A percentile compares a stretch with the other conserved stretches of the same genome.
Evolutionary conservation across 129 eudicot species (phyloP).

Genomic region (Artemisia annua): DNA sequence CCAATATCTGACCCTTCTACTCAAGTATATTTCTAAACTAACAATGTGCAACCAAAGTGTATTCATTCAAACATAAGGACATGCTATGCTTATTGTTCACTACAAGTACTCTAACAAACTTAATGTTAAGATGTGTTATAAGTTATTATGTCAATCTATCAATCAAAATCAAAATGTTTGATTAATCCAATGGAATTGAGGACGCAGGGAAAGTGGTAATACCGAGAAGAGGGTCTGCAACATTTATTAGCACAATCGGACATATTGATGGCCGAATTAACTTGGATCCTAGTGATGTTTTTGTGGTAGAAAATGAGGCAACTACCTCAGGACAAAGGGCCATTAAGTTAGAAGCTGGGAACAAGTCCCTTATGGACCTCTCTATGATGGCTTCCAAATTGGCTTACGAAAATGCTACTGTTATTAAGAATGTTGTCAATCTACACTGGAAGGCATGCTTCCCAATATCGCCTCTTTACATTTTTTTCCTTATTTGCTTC

Average conservation of each 20-base stretch:
- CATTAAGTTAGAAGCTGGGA: slow-evolving; percentile 34
- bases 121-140: not conserved
- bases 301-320: slow-evolving; percentile 13
- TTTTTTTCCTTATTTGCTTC: not conserved
- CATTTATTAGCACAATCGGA: slow-evolving; percentile 83
- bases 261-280: slow-evolving; percentile 77
- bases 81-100: too few species aligned
- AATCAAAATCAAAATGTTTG: not conserved
- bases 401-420: slow-evolving; percentile 78
- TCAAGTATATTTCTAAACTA: too few species aligned
- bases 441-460: slow-evolving; percentile 73
- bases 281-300: slow-evolving; percentile 33
- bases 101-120: not conserved
- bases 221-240: slow-evolving; percentile 71
- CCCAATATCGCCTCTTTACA: not conserved
- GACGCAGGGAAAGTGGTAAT: slow-evolving; percentile 67
- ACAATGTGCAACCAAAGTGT: too few species aligned
- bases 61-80: too few species aligned
- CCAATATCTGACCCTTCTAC: too few species aligned
- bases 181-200: not conserved
- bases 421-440: slow-evolving; percentile 65
- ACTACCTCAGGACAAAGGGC: slow-evolving; percentile 4
- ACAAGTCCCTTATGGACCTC: slow-evolving; percentile 67
- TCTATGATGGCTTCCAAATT: slow-evolving; percentile 85
- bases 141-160: not conserved